Base-by-base conservation (phyloP, 2,329 filamentous ascomycete genomes). In the Apiospora marii region DNA sequence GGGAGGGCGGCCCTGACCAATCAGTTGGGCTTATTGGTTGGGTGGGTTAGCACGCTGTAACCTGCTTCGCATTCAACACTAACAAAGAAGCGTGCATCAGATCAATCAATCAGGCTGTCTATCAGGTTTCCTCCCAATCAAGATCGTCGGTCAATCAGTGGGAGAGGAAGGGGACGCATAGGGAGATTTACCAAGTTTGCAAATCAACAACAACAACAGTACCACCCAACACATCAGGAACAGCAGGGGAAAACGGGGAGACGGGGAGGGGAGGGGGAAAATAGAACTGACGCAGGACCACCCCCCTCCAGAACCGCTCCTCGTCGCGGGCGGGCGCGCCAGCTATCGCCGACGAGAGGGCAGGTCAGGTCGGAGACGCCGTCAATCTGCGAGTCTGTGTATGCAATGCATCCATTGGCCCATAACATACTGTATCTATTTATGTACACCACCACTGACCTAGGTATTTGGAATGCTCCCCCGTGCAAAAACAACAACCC, bases 351-450 rank as follows among this genome's bases (percentile, higher is more conserved):
- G 37, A 41, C 37, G 37, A 41, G 37, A 41, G 37, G 37, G 10
- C 37, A 41, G 37, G 37, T 41, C 37, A 41, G 46, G 46, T 49
- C 46, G 46, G 46, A 49, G 19, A n/a, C 46, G 22, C 46, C 46
- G 46, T 30, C 27, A 30, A 30, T 30, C 27, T 30, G 27, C 4
- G 27, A 30, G 27, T 30, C 27, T 30, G 27, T n/a, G 37, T 41
- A 41, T 41, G 37, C 37, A 41, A 48, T 48, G 46, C 46, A 49
- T 6, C 8, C 46, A 49, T n/a, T 49, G 46, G 46, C 46, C 46
- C 46, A 49, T 49, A 49, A 49, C 19, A 49, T 49, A n/a, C n/a
- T n/a, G n/a, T n/a, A n/a, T 49, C 46, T 49, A 49, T 49, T 49
- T 49, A 49, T 49, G 46, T 49, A 22, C 10, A 10, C 22, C 12